Evolutionary conservation across 495 filamentous ascomycete genomes (phyloP).

Genomic region (Hypoxylon crocopeplum): DNA sequence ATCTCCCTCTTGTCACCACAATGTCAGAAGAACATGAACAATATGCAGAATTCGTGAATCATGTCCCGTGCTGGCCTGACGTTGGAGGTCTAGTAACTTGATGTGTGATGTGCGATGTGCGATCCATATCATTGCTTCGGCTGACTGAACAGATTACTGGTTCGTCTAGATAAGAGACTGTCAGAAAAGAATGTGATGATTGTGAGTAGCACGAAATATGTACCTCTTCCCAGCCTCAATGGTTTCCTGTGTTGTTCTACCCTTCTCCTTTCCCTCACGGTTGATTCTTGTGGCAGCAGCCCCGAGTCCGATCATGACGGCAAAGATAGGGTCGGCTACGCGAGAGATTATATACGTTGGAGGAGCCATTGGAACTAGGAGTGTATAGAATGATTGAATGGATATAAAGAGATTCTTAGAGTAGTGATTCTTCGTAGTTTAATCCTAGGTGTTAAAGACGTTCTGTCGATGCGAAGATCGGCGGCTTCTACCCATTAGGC

Average conservation of each 20-base stretch:
- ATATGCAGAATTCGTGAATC: too few species aligned
- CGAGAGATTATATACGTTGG: slow-evolving; percentile 67
- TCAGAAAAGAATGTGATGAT: slow-evolving; percentile 2
- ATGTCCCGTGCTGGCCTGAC: too few species aligned
- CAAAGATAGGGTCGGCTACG: slow-evolving; percentile 84
- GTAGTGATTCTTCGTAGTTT: too few species aligned
- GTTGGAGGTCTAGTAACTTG: too few species aligned
- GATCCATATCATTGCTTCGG: slow-evolving; percentile 1
- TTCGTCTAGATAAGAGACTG: slow-evolving; percentile 14
- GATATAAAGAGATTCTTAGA: too few species aligned
- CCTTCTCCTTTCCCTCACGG: slow-evolving; percentile 81
- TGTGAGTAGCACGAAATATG: background rate
- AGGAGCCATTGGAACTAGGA: slow-evolving; percentile 50
- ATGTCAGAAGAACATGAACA: too few species aligned
- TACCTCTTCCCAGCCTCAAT: slow-evolving; percentile 58
- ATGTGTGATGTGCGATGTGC: too few species aligned
- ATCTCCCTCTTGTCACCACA: too few species aligned
- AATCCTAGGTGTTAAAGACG: too few species aligned
- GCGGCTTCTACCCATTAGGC: too few species aligned
- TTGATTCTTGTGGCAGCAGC: slow-evolving; percentile 74
- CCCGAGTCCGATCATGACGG: slow-evolving; percentile 73
- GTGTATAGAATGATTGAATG: background rate
- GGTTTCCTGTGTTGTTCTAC: slow-evolving; percentile 59
- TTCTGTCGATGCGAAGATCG: too few species aligned
- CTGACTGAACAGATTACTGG: slow-evolving; percentile 17